These are phyloP conservation scores for Aspergillus sp. DNA, from an alignment of 2,329 filamentous ascomycete genomes.

Conservation along the genomic window DNA sequence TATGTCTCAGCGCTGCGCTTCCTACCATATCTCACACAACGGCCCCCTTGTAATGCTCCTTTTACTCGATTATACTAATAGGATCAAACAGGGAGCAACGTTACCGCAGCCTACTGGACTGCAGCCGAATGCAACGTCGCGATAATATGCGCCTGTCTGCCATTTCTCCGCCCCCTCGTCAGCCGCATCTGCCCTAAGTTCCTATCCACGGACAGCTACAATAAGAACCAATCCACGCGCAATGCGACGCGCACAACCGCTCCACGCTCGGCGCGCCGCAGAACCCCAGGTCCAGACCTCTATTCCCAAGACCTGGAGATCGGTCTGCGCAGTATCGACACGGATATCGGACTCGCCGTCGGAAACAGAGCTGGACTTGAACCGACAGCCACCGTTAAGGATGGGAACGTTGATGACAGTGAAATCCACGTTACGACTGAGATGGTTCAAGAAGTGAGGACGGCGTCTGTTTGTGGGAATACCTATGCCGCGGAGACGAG, in stretches of 20 bases:
- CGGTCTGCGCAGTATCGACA: slow-evolving; percentile 30
- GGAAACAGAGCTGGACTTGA: slow-evolving; percentile 11
- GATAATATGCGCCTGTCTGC: slow-evolving; percentile 44
- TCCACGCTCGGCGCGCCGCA: slow-evolving; percentile 12
- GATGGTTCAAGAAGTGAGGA: slow-evolving; percentile 27
- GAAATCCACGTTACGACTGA: slow-evolving; percentile 36
- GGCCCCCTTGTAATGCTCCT: too few species aligned
- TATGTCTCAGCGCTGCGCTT: slow-evolving; percentile 8
- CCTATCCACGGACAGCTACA: slow-evolving; percentile 29
- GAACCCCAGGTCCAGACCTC: background rate
- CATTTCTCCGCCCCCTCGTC: slow-evolving; percentile 40
- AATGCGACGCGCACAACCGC: slow-evolving; percentile 19
- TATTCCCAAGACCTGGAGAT: slow-evolving; percentile 27
- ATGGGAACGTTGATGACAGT: slow-evolving; percentile 9
- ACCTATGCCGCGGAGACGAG: slow-evolving; percentile 19
- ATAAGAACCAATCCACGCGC: slow-evolving; percentile 17
- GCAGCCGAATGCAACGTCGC: slow-evolving; percentile 44
- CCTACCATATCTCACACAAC: too few species aligned
- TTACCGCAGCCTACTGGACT: slow-evolving; percentile 46
- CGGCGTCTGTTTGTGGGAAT: background rate
- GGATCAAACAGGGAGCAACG: slow-evolving; percentile 22
- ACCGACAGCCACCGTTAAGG: background rate
- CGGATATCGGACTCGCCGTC: background rate
- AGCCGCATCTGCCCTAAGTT: slow-evolving; percentile 40
- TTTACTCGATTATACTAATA: too few species aligned